Base-by-base conservation (phyloP, 169 alveolate genomes). In the Blepharisma undulans region DNA sequence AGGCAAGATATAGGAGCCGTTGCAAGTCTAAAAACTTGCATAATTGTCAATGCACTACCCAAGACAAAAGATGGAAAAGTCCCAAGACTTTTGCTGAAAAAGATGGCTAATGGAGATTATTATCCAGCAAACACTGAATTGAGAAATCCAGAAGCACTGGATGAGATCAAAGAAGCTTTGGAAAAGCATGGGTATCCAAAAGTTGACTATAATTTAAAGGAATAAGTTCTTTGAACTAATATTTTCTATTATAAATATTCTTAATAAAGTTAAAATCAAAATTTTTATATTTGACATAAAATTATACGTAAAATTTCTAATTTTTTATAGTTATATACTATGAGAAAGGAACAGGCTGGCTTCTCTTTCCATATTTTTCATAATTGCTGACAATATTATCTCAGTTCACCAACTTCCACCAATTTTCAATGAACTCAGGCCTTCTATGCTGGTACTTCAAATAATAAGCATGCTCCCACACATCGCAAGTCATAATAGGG, bases 31-130 rank as follows among this genome's bases (percentile, higher is more conserved):
- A 94, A 93, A 85, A 93, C 93, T 79, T 84, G 92, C n/a, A 85
- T 95, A 27, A 71, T 96, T 33, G 97, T 96, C 8, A 84, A 93
- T 8, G 95, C 90, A 74, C 90, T 97, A 74, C 98, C 98, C 0
- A 97, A 97, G 90, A 97, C 98, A 2, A 95, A 97, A 95, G 92
- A 96, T 78, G 98, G 98, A 2, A 97, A 97, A 90, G 96, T 96
- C 29, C 88, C 96, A 27, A 94, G 98, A 89, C 96, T 94, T 22
- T 95, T 97, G 30, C 90, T 97, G 61, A 92, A 93, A 89, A 93
- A 93, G 77, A 96, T 96, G 84, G 94, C 95, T 2, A 95, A 97
- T 91, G 96, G 95, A 71, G 93, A 88, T 22, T 85, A 95, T 66
- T 94, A 89, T 71, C 89, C 90, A 77, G 94, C 93, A 72, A 98